Conservation (phyloP, 441 rosid species). For the Populus hybrid region DNA sequence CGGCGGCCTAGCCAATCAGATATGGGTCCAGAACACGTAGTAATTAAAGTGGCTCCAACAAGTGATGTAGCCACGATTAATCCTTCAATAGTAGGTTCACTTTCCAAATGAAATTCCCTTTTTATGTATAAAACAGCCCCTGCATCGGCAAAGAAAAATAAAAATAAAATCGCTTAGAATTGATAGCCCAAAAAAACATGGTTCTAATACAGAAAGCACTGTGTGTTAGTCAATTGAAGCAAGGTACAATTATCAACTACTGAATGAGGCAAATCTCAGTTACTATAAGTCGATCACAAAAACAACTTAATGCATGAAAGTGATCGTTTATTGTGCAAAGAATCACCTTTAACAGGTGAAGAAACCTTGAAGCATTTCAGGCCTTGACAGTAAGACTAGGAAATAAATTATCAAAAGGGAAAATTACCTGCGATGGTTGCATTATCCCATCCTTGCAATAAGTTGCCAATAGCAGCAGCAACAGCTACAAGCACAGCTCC, state of each 20-base stretch:
- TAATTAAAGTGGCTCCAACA: slow-evolving; percentile 72
- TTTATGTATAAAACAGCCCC: slow-evolving; percentile 63
- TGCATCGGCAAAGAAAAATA: slow-evolving; percentile 17
- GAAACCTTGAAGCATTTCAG: neutral
- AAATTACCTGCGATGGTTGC: slow-evolving; percentile 90
- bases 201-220: slow-evolving; percentile 2
- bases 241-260: neutral
- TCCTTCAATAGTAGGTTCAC: slow-evolving; percentile 65
- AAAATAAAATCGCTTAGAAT: slow-evolving; percentile 4
- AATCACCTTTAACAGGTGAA: neutral
- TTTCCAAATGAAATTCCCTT: slow-evolving; percentile 58
- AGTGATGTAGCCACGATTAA: slow-evolving; percentile 79
- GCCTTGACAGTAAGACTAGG: neutral
- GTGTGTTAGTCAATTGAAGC: neutral
- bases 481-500: slow-evolving; percentile 94
- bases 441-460: slow-evolving; percentile 99
- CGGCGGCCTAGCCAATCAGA: slow-evolving; percentile 73
- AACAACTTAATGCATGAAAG: neutral
- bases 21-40: slow-evolving; percentile 68
- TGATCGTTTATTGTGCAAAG: neutral
- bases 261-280: slow-evolving; percentile 11
- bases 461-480: slow-evolving; percentile 90
- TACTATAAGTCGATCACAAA: neutral
- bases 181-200: neutral
- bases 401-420: neutral